Base-by-base conservation (phyloP, 2,329 filamentous ascomycete genomes). In the Talaromyces islandicus region DNA sequence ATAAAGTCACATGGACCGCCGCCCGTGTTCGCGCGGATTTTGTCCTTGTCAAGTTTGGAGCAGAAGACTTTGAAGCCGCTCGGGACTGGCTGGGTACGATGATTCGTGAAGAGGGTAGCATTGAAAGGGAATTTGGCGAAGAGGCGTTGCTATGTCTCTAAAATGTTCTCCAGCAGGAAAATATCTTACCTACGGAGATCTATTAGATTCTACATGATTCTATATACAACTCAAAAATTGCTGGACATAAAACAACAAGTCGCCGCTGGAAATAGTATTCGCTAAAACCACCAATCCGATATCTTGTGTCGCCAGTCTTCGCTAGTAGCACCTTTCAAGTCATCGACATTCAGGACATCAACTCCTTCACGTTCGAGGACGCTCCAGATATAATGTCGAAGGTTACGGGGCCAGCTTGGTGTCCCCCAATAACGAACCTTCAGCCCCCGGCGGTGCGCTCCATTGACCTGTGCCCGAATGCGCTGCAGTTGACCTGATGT, bases 41-140 rank as follows among this genome's bases (percentile, higher is more conserved):
- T 69, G 88, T 94, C 3, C 82, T 97, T 27, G 88, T 97, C 66
- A 97, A 97, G 73, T 95, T 97, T 72, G 91, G 90, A 1, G 90
- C 92, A 1, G 82, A 81, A 58, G 88, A 88, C 51, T 88, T 96
- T 25, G 92, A 97, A 72, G 88, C 88, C 27, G 92, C 88, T 4
- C 85, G 90, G 65, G 78, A 83, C 53, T 97, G 92, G 91, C 81
- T 97, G 60, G 85, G 86, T 10, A 81, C 81, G 7, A 89, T 97
- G 84, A 77, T 96, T 53, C 75, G 80, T 52, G 82, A 85, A 63
- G 91, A 96, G 72, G 90, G 89, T 1, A 92, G 85, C 63, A 80
- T 96, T 10, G 76, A 82, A 17, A 73, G 77, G 56, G 76, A 84
- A 12, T 97, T 97, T 78, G 93, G 93, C 1, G 88, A 92, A 59